phyloP scores from a whole-genome alignment of 2,329 filamentous ascomycete genomes.

The Pyrenophora seminiperda region DNA sequence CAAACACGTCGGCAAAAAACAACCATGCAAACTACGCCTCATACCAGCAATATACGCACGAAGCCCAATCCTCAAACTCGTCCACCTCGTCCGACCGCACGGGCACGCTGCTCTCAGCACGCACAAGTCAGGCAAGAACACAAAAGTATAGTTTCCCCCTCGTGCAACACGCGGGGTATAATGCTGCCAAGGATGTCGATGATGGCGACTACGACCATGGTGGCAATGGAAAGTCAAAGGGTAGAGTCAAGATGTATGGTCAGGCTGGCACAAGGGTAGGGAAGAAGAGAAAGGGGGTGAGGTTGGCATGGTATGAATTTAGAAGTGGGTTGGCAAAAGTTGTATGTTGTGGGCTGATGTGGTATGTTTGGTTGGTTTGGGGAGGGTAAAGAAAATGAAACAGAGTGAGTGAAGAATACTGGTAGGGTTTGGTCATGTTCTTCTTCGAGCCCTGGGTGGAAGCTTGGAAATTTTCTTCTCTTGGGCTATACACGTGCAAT shows the following conservation, averaged over 20 bases:
- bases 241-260: constrained; percentile 40
- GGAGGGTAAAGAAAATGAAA: constrained; percentile 30
- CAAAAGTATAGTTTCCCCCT: constrained; percentile 41
- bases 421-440: background rate
- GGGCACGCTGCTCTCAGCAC: constrained; percentile 30
- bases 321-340: constrained; percentile 66
- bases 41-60: background rate
- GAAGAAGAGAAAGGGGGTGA: constrained; percentile 48
- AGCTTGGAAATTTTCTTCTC: background rate
- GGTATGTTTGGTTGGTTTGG: constrained; percentile 71
- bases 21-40: constrained; percentile 15
- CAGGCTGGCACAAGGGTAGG: constrained; percentile 13
- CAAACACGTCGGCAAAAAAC: constrained; percentile 28
- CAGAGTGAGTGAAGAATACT: background rate
- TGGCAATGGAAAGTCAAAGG: constrained; percentile 9
- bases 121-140: constrained; percentile 40
- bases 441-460: no score
- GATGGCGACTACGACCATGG: constrained; percentile 19
- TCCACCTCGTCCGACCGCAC: constrained; percentile 33
- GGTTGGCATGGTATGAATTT: constrained; percentile 64
- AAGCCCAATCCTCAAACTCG: constrained; percentile 40
- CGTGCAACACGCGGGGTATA: constrained; percentile 52
- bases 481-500: no score
- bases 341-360: constrained; percentile 64
- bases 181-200: constrained; percentile 27